Conservation (phyloP, 768 basidiomycete genomes). For the Lactarius quietus region DNA sequence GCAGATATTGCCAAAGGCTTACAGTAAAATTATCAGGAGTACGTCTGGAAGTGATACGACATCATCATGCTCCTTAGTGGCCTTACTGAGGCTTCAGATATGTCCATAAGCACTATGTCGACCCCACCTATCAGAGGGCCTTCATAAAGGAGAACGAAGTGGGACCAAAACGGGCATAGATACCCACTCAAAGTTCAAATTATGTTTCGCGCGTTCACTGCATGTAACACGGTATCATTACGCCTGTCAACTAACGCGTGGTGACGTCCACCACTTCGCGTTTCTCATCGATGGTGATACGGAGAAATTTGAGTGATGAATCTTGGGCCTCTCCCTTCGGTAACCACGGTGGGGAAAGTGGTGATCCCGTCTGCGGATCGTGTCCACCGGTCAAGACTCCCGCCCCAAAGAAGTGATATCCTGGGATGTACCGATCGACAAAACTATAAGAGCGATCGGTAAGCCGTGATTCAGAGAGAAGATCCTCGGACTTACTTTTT, state of each 20-base stretch:
- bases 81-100: too few species aligned
- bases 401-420: constrained; percentile 82
- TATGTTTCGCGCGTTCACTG: not conserved
- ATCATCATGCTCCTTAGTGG: too few species aligned
- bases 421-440: constrained; percentile 91
- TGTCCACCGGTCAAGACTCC: constrained; percentile 42
- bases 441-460: constrained; percentile 48
- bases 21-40: too few species aligned
- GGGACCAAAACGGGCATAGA: too few species aligned
- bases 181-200: not conserved
- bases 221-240: not conserved
- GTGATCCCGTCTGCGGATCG: constrained; percentile 20
- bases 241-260: constrained; percentile 36
- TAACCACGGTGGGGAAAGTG: constrained; percentile 43
- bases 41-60: too few species aligned
- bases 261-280: constrained; percentile 45
- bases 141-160: too few species aligned
- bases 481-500: constrained; percentile 38
- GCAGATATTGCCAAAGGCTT: too few species aligned
- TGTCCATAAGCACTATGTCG: too few species aligned
- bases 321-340: constrained; percentile 32
- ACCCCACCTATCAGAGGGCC: too few species aligned
- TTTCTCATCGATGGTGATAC: constrained; percentile 50
- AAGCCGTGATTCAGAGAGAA: not conserved
- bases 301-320: constrained; percentile 32